Evolutionary conservation across 768 basidiomycete species (phyloP).

Genomic region (Pleurotus citrinopileatus): DNA sequence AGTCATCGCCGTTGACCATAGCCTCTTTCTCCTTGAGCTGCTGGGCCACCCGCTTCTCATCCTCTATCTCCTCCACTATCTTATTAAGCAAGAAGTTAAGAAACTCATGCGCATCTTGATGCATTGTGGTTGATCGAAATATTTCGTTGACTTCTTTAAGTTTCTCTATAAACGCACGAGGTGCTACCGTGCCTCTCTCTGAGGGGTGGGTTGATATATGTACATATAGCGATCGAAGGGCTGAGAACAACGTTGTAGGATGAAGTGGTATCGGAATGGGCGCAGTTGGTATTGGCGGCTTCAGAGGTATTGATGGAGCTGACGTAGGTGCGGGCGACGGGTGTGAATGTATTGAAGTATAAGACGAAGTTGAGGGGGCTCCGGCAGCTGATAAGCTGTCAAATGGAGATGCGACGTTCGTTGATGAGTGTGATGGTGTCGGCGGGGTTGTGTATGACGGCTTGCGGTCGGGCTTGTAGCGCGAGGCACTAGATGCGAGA

Average conservation of each 20-base stretch:
- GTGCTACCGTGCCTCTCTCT: constrained; percentile 83
- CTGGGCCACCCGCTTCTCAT: constrained; percentile 46
- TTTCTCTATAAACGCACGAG: constrained; percentile 90
- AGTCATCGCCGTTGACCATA: constrained; percentile 50
- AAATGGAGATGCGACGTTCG: constrained; percentile 15
- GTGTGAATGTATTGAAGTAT: not conserved
- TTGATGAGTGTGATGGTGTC: not conserved
- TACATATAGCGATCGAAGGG: constrained; percentile 88
- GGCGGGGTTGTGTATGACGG: constrained; percentile 21
- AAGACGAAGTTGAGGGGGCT: constrained; percentile 14
- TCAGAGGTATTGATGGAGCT: constrained; percentile 17
- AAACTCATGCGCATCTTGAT: constrained; percentile 99
- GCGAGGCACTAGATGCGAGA: constrained; percentile 30
- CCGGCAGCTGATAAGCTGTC: not conserved
- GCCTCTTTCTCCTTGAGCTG: constrained; percentile 26
- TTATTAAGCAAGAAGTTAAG: constrained; percentile 91
- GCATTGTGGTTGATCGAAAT: constrained; percentile 80
- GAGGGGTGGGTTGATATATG: constrained; percentile 77
- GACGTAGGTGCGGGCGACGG: constrained; percentile 17
- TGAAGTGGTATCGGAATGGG: constrained; percentile 48
- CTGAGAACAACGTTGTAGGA: constrained; percentile 82
- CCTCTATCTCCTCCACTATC: constrained; percentile 91
- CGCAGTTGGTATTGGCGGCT: constrained; percentile 26
- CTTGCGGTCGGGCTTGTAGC: constrained; percentile 61
- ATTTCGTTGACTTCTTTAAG: constrained; percentile 90